Base-by-base conservation (phyloP, 164 flowering plant genomes). In the Euptelea pleiosperma region DNA sequence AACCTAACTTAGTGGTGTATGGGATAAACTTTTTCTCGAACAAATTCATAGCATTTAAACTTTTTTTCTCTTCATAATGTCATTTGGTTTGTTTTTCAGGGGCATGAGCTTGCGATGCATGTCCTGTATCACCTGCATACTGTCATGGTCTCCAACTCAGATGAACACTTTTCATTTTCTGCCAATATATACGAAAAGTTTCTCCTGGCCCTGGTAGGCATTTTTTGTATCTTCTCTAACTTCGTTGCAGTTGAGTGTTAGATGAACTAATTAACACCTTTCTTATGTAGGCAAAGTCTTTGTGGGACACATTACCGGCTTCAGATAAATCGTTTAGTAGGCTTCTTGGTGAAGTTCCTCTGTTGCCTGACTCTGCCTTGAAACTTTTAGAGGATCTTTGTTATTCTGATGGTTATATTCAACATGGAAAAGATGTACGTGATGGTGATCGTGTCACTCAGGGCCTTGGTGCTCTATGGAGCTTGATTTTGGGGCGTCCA, bases 381-480 rank as follows among this genome's bases (percentile, higher is more conserved):
- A 75, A 78, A 63, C 70, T 94, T 45, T 63, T 94, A 43, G 84
- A 85, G 50, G 83, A 91, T 52, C 81, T 94, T 28, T 94, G 99
- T 77, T 74, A 50, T 63, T 67, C 80, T 37, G 79, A 76, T 45
- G 71, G 77, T 30, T 64, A 29, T 68, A 74, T 79, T 60, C 35
- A 67, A 29, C 58, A 54, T 45, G 90, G 80, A 55, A 77, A 75
- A 63, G 82, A 75, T 69, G 60, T 56, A 18, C 84, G 82, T 64
- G 97, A 90, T 54, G 75, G 76, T 62, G 97, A 94, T 65, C 96
- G 99, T 75, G 88, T 94, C 57, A 89, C 91, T 65, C 98, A 94
- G 66, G 99, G 98, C 63, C 96, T 94, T 70, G 98, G 96, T 68
- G 90, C 91, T 59, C 83, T 89, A 21, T 94, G 99, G 99, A 84